Base-by-base conservation (phyloP, 2,329 filamentous ascomycete genomes). In the Botrytis elliptica region DNA sequence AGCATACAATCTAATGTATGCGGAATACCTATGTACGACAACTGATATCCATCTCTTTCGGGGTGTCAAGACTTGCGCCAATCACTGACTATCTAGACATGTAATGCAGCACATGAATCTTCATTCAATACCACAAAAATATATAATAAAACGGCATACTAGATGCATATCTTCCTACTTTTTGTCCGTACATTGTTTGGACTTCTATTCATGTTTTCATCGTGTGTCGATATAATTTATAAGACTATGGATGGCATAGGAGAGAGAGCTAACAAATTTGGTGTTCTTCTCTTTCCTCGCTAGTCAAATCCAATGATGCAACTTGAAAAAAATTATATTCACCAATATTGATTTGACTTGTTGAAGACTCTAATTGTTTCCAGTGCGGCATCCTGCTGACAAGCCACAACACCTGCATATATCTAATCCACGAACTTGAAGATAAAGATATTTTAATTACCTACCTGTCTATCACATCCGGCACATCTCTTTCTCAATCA, bases 231-330 rank as follows among this genome's bases (percentile, higher is more conserved):
- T 44, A 16, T 29, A 29, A n/a, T 29, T 16, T 29, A 12, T 33
- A 16, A n/a, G 49, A 55, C 25, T 7, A n/a, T 55, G 42, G 55
- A 59, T 69, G 64, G 16, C 40, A 36, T 65, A 69, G 52, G 52
- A 57, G 52, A 55, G 3, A 59, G 16, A 44, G 18, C 38, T 65
- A 42, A n/a, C n/a, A n/a, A 57, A 68, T 60, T 67, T 59, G 63
- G 52, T 68, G 62, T 72, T 67, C n/a, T 62, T 68, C 60, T n/a
- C 52, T 57, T 29, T 29, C 52, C 63, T 62, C 70, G 68, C 62
- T 65, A 52, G 44, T 40, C 40, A 65, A 74, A 71, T 65, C 33
- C 59, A 42, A 62, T 42, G 38, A 18, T 38, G 40, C 22, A 60
- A 14, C 33, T 25, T 60, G 44, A 72, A 67, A 72, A 59, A 59